Base-by-base conservation (phyloP, 2,329 filamentous ascomycete genomes). In the Cladophialophora psammophila region DNA sequence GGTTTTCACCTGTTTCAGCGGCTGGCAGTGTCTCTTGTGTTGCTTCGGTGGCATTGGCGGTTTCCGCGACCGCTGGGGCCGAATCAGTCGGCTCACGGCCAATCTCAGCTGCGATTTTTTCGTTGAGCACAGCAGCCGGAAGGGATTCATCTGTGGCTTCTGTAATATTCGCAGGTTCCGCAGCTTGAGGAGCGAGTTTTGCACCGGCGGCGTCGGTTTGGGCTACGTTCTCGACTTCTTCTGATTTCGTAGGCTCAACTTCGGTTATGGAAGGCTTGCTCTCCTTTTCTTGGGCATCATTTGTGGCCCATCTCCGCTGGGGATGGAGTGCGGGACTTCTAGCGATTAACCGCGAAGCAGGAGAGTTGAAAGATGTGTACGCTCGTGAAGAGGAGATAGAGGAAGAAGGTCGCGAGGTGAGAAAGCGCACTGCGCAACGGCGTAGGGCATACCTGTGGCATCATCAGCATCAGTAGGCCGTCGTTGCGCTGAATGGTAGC, bases 401-500 rank as follows among this genome's bases (percentile, higher is more conserved):
- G 54, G 81, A 80, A 68, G 78, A 73, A 38, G 83, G 80, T 60
- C 81, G 79, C 38, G 82, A 79, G 31, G 82, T 79, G 65, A 87
- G 73, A 57, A 86, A 82, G 74, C 86, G 85, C 74, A 83, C 80
- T 72, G 86, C 85, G 71, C 84, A 80, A 74, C 85, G 86, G 68
- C 87, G 86, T 72, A 90, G 79, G 71, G 81, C 80, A 79, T 83
- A 85, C 87, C 86, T 89, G 70, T 10, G 34, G 4, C 18, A 32
- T 56, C 36, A 35, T 66, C 63, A 70, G 60, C 36, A 35, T 66
- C 63, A 70, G 60, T 32, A 31, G 20, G 20, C 3, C 9, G 7
- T 2, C 15, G 8, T 18, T 5, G 35, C 45, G 2, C 12, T 50
- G 45, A 50, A 26, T 26, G 5, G 15, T 26, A 9, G 9, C 9